phyloP scores from a whole-genome alignment of 2,329 filamentous ascomycete species.

The Thermoascus crustaceus region DNA sequence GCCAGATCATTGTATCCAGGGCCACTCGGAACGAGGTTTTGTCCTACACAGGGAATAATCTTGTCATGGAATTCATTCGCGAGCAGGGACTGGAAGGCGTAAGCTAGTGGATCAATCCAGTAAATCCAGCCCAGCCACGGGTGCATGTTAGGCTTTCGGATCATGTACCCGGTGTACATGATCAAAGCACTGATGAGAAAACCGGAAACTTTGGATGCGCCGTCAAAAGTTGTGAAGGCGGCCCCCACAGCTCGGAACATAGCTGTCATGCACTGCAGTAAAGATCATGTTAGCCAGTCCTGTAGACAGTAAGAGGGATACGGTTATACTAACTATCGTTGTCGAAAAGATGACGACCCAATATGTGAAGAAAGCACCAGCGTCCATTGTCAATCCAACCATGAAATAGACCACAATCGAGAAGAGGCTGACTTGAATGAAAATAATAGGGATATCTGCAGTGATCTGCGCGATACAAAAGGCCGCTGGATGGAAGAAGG shows the following conservation, averaged over 20 bases:
- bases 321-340: conserved; percentile 39
- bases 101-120: conserved; percentile 33
- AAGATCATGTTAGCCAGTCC: conserved; percentile 9
- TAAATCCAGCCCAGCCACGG: conserved; percentile 45
- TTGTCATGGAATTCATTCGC: conserved; percentile 31
- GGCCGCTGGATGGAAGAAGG: conserved; percentile 47
- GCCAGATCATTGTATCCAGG: conserved; percentile 17
- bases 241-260: conserved; percentile 51
- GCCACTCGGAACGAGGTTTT: conserved; percentile 28
- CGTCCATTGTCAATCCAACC: conserved; percentile 47
- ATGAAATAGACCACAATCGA: conserved; percentile 56
- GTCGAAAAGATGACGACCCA: conserved; percentile 47
- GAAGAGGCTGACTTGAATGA: conserved; percentile 54
- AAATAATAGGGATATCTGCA: conserved; percentile 47
- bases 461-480: conserved; percentile 37
- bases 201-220: conserved; percentile 47
- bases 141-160: conserved; percentile 42
- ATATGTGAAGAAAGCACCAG: conserved; percentile 54
- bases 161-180: conserved; percentile 37
- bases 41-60: conserved; percentile 27
- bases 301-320: neutral
- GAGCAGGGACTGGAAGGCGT: conserved; percentile 31
- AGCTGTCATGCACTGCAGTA: conserved; percentile 46
- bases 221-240: conserved; percentile 49
- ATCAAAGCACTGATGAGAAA: conserved; percentile 29